These are phyloP conservation scores for Chrysopogon serrulatus DNA, from an alignment of 176 grass and related monocot genomes.

Conservation along the genomic window DNA sequence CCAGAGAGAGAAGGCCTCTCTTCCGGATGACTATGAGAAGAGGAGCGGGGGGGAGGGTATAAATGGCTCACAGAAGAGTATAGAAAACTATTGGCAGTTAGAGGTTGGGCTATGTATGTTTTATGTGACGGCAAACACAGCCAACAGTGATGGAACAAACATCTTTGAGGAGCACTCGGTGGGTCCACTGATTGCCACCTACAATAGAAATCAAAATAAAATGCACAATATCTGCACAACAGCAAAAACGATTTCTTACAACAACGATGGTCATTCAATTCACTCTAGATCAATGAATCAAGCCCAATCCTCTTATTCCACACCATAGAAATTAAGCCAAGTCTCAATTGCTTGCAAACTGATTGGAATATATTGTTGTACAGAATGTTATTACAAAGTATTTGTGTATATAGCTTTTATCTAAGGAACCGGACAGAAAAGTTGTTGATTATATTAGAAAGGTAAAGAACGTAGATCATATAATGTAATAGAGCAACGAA, in stretches of 20 bases:
- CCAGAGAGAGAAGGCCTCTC: neutral
- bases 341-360: neutral
- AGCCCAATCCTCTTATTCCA: neutral
- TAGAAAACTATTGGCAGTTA: constrained; percentile 41
- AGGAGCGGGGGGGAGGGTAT: neutral
- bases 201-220: neutral
- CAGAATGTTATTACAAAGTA: neutral
- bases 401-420: neutral
- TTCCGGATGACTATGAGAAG: neutral
- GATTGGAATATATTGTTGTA: neutral
- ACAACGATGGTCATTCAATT: neutral
- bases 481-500: too few relatives aligned
- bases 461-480: too few relatives aligned
- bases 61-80: constrained; percentile 28
- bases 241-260: neutral
- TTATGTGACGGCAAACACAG: neutral
- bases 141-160: constrained; percentile 31
- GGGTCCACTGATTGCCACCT: constrained; percentile 4
- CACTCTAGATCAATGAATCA: neutral
- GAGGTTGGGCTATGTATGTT: constrained; percentile 12
- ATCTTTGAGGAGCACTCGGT: constrained; percentile 9
- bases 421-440: too few relatives aligned
- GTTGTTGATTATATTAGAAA: too few relatives aligned
- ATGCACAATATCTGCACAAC: neutral
- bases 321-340: neutral